Evolutionary conservation across 75 land plant genomes (phyloP).

Genomic region (Cryptomeria japonica): DNA sequence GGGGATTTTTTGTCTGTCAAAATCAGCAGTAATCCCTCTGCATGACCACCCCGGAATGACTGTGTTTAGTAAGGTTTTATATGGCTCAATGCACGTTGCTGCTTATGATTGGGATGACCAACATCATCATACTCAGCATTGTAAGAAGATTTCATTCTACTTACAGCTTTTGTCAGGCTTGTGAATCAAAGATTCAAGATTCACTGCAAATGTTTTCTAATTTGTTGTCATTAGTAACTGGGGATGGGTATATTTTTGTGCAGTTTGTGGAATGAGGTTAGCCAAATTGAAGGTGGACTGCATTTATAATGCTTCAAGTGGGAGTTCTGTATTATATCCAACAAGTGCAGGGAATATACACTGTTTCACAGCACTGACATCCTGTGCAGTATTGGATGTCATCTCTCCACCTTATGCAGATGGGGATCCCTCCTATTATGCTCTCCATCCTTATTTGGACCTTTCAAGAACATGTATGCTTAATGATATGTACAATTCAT

Average conservation of each 20-base stretch:
- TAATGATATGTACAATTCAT: too few relatives aligned
- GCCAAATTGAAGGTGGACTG: slow-evolving; percentile 38
- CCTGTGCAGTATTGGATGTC: slow-evolving; percentile 69
- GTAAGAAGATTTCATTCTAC: not conserved
- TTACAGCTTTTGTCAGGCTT: too few relatives aligned
- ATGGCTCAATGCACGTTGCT: slow-evolving; percentile 89
- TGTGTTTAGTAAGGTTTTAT: slow-evolving; percentile 85
- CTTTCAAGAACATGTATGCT: too few relatives aligned
- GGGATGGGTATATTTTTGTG: not conserved
- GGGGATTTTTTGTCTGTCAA: slow-evolving; percentile 83
- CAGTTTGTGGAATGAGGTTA: slow-evolving; percentile 8
- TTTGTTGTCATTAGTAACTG: too few relatives aligned
- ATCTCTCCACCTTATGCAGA: slow-evolving; percentile 60
- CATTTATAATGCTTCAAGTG: slow-evolving; percentile 32
- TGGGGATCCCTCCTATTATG: not conserved
- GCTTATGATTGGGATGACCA: slow-evolving; percentile 86
- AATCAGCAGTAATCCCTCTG: slow-evolving; percentile 86
- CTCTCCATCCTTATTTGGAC: not conserved
- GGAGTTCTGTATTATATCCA: slow-evolving; percentile 46
- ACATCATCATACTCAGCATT: not conserved
- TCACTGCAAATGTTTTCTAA: too few relatives aligned
- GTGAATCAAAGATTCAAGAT: too few relatives aligned
- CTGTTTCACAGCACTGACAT: slow-evolving; percentile 61
- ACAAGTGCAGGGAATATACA: slow-evolving; percentile 68
- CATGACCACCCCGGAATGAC: slow-evolving; percentile 97